Evolutionary conservation across 2,329 filamentous ascomycete species (phyloP).

Genomic region (Trichoderma guizhouense): DNA sequence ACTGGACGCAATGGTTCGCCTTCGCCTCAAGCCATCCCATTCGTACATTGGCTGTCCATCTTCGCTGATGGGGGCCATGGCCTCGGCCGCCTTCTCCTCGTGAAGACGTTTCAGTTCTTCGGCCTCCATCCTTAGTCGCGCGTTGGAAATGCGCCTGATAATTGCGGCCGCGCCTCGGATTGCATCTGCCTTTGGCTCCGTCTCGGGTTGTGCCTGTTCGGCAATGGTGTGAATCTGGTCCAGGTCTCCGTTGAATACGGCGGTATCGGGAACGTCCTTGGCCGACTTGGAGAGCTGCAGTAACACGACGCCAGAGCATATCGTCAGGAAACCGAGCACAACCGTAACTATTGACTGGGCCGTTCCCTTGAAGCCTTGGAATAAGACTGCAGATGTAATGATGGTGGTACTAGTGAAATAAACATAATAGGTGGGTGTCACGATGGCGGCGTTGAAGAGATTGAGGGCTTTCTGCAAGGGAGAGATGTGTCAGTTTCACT

Average conservation of each 20-base stretch:
- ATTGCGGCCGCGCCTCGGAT: constrained; percentile 90
- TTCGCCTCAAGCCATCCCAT: constrained; percentile 84
- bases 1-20: constrained; percentile 52
- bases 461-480: constrained; percentile 89
- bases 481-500: neutral
- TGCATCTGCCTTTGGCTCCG: constrained; percentile 92
- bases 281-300: constrained; percentile 96
- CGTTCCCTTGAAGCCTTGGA: constrained; percentile 89
- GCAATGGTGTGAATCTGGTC: constrained; percentile 95
- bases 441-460: constrained; percentile 91
- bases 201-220: constrained; percentile 92
- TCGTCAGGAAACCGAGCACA: constrained; percentile 88
- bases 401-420: constrained; percentile 97
- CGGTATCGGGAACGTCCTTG: constrained; percentile 92
- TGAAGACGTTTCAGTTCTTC: constrained; percentile 75
- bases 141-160: constrained; percentile 73
- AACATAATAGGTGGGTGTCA: constrained; percentile 98
- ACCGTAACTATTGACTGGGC: constrained; percentile 78
- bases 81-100: constrained; percentile 70
- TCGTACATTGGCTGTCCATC: constrained; percentile 69
- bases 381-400: constrained; percentile 86
- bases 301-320: constrained; percentile 88
- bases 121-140: constrained; percentile 73
- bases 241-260: constrained; percentile 87
- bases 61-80: constrained; percentile 72